Base-by-base conservation (phyloP, 1,284 basidiomycete genomes). In the Salmacisia buchloeana region DNA sequence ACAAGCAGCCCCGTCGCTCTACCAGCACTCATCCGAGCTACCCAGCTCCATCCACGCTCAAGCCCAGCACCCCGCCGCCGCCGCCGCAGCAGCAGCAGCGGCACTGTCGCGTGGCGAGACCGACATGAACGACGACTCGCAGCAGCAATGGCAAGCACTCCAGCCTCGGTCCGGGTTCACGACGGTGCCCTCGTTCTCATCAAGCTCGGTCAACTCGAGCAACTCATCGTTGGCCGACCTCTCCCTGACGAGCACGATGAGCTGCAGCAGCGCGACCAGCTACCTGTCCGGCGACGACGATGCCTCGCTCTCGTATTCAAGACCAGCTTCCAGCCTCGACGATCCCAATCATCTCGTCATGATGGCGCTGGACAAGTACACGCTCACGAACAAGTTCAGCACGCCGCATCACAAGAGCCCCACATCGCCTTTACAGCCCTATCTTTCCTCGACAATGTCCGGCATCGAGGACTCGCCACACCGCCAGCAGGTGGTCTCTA, bases 221-320 rank as follows among this genome's bases (percentile, higher is more conserved):
- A 39, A 49, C 27, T 46, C 52, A 13, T 60, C 59, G 10, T 25
- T 45, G 23, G 59, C 52, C 21, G 52, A 43, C 12, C 59, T 49
- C 45, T 54, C 59, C 13, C 23, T 43, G 39, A 29, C 49, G n/a
- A 49, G 45, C 45, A 45, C 39, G 25, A 7, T 39, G 12, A 54
- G 33, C 23, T 18, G 21, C 59, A 54, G 59, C 21, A 43, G 45
- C 18, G 59, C 34, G 39, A 54, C 38, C 23, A 60, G 41, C 59
- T 49, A 29, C 25, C 15, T 34, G 21, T 39, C 33, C 34, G 46
- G 34, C 35, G 35, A 49, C 35, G 59, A 45, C 38, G 59, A 54
- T 34, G 45, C 38, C 59, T n/a, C 33, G 9, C 41, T 60, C 38
- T 29, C 39, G 58, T 15, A 21, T 23, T 34, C 41, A 6, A 27